Percentiles rank a stretch among this genome's conserved stretches.
Conservation (phyloP, 495 filamentous ascomycete genomes). For the Durotheca rogersii region DNA sequence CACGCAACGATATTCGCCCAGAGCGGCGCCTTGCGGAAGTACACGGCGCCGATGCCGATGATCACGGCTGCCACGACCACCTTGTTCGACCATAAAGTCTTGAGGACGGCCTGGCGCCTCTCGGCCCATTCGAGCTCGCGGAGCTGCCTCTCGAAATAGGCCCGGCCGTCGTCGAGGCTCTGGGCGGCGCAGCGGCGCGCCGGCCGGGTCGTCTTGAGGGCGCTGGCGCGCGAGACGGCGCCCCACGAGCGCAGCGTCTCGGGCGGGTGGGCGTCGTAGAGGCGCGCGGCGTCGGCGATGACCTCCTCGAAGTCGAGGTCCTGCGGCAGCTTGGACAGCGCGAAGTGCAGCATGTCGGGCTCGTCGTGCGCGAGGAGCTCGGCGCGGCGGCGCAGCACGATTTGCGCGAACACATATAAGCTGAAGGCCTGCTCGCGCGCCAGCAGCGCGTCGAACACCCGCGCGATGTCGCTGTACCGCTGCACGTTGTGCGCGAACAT, state of each 20-base stretch:
- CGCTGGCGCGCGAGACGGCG: slow-evolving; percentile 68
- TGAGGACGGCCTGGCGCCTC: slow-evolving; percentile 52
- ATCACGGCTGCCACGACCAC: slow-evolving; percentile 63
- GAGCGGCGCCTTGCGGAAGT: slow-evolving; percentile 38
- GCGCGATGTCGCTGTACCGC: slow-evolving; percentile 77
- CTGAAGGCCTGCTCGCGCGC: slow-evolving; percentile 81
- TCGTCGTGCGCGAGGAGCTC: slow-evolving; percentile 88
- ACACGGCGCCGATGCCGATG: slow-evolving; percentile 55
- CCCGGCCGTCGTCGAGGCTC: slow-evolving; percentile 51
- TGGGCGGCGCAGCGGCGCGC: slow-evolving; percentile 44
- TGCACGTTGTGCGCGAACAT: slow-evolving; percentile 96
- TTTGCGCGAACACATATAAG: slow-evolving; percentile 88
- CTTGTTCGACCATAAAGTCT: slow-evolving; percentile 60
- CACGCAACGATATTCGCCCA: slow-evolving; percentile 30
- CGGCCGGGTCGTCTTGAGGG: slow-evolving; percentile 76
- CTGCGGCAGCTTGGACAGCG: slow-evolving; percentile 81
- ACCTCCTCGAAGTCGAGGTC: slow-evolving; percentile 81
- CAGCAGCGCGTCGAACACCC: slow-evolving; percentile 88
- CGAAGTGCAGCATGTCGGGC: slow-evolving; percentile 89
- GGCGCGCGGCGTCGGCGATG: slow-evolving; percentile 59
- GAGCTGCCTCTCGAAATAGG: slow-evolving; percentile 67
- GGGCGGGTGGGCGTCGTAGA: slow-evolving; percentile 71
- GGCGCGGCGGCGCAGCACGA: slow-evolving; percentile 72
- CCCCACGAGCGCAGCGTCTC: slow-evolving; percentile 72
- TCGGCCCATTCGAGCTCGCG: slow-evolving; percentile 65